Conservation (phyloP, 2,329 filamentous ascomycete genomes). For the Aureobasidium uvarum region DNA sequence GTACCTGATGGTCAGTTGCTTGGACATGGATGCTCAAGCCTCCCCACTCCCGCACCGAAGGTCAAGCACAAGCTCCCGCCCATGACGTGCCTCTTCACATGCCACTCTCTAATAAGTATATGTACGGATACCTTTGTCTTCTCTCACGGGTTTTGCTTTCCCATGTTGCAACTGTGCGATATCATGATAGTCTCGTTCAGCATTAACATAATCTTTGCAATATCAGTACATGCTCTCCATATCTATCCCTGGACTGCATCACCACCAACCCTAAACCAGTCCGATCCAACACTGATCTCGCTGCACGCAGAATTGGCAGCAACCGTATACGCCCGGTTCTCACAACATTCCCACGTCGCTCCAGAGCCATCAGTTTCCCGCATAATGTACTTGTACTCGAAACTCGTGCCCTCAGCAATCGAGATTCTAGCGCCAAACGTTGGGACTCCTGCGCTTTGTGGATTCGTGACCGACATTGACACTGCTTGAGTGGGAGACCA, state of each 20-base stretch:
- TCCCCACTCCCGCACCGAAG: constrained; percentile 8
- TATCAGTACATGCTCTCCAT: neutral
- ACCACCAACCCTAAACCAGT: constrained; percentile 15
- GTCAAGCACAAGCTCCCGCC: neutral
- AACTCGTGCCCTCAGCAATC: constrained; percentile 54
- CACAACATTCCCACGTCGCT: constrained; percentile 59
- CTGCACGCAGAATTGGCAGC: neutral
- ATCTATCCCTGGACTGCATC: neutral
- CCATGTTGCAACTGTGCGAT: neutral
- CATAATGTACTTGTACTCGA: constrained; percentile 69
- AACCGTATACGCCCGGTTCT: neutral
- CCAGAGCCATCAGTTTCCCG: constrained; percentile 52
- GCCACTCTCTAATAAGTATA: neutral
- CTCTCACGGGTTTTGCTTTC: neutral
- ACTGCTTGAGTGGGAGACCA: constrained; percentile 59
- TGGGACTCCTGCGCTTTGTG: constrained; percentile 57
- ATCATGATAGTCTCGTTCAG: neutral
- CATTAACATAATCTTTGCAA: neutral
- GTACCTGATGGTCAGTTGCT: neutral
- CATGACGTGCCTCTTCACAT: constrained; percentile 10
- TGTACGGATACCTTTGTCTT: too few species aligned
- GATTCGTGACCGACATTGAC: constrained; percentile 57
- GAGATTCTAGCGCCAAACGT: constrained; percentile 45
- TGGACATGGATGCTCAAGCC: neutral
- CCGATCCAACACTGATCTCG: neutral